Evolutionary conservation across 2,329 filamentous ascomycete genomes (phyloP).

Genomic region (Botrytis aclada): DNA sequence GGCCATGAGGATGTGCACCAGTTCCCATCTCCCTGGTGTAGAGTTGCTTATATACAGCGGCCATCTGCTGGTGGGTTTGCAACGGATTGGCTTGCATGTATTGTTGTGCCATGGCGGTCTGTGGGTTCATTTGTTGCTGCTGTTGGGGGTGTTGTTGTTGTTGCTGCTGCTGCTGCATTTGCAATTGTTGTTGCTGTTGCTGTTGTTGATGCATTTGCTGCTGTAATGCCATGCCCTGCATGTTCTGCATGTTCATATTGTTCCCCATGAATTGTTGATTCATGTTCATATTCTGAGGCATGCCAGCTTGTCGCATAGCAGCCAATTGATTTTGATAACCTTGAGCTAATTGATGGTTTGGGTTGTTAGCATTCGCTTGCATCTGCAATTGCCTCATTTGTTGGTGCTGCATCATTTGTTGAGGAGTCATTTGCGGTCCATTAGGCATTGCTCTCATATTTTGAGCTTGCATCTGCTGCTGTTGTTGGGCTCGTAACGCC

Average conservation of each 20-base stretch:
- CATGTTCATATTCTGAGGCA: constrained; percentile 14
- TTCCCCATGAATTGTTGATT: constrained; percentile 18
- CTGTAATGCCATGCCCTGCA: constrained; percentile 8
- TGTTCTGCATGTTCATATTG: constrained; percentile 16
- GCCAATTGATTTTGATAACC: constrained; percentile 13
- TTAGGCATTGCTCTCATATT: constrained; percentile 10
- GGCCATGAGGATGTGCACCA: constrained; percentile 10
- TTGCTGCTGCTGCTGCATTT: not conserved
- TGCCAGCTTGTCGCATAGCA: constrained; percentile 13
- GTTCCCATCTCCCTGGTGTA: not conserved
- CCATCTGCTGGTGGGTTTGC: not conserved
- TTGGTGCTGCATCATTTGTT: constrained; percentile 17
- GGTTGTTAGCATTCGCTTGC: constrained; percentile 14
- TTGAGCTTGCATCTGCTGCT: constrained; percentile 18
- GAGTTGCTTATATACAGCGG: not conserved
- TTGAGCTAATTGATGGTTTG: constrained; percentile 10
- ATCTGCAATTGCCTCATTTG: constrained; percentile 16
- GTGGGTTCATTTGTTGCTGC: constrained; percentile 5
- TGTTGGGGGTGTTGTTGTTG: not conserved
- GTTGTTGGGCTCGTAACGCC: constrained; percentile 30
- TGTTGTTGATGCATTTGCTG: constrained; percentile 8
- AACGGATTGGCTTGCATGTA: not conserved
- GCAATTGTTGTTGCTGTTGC: not conserved
- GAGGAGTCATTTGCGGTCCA: constrained; percentile 16
- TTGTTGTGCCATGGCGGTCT: constrained; percentile 2